Conservation (phyloP, 2,329 filamentous ascomycete species). For the Fusarium sp. region DNA sequence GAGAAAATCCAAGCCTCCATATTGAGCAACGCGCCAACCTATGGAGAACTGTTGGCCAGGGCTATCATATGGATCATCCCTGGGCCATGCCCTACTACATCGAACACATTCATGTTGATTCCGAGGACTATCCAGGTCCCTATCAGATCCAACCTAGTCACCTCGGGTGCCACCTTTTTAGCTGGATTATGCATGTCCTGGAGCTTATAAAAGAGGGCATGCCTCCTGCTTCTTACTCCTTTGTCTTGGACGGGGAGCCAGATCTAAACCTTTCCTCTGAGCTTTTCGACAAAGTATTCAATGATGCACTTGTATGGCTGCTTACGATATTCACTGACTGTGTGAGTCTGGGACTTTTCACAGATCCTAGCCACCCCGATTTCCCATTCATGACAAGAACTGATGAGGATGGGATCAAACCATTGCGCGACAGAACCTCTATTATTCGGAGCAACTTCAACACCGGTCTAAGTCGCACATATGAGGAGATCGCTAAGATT, state of each 20-base stretch:
- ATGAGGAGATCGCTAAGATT: neutral
- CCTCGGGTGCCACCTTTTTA: neutral
- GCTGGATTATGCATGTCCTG: neutral
- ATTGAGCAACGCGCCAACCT: conserved; percentile 18
- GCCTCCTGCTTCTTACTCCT: neutral
- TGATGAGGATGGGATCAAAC: neutral
- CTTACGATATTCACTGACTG: neutral
- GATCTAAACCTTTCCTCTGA: neutral
- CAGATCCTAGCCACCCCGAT: rapidly evolving
- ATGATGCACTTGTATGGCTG: neutral
- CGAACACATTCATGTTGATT: no score
- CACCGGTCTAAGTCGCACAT: conserved; percentile 2
- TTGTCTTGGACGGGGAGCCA: conserved; percentile 4
- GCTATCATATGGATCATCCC: no score
- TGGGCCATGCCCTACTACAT: no score
- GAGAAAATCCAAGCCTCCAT: conserved; percentile 8
- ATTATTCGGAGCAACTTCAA: conserved; percentile 17
- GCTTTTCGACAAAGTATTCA: neutral
- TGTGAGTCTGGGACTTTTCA: neutral
- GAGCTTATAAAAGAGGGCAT: neutral
- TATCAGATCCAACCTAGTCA: no score
- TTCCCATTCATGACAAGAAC: neutral
- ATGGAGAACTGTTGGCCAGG: neutral
- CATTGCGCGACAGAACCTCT: neutral
- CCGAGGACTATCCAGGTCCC: no score